phyloP scores from a whole-genome alignment of 208 protist species.

The Phytomonas francai region DNA sequence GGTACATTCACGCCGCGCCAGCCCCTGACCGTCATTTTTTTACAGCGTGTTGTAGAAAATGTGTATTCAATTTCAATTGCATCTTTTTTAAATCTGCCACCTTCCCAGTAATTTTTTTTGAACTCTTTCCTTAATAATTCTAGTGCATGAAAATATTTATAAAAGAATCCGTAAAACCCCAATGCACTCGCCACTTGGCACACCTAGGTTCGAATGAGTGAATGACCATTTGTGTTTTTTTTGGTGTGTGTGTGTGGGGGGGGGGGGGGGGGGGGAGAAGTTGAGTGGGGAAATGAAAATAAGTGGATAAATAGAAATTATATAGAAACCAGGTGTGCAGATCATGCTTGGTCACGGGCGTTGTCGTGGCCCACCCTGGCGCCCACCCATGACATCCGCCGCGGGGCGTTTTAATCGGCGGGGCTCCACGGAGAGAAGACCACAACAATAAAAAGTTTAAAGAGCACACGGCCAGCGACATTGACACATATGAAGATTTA shows the following conservation, averaged over 20 bases:
- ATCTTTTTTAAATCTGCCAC: background rate
- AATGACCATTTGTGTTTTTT: too few species aligned
- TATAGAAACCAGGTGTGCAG: background rate
- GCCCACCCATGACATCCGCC: background rate
- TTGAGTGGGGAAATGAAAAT: background rate
- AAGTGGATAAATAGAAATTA: background rate
- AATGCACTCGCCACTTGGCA: background rate
- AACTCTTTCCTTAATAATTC: background rate
- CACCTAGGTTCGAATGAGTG: background rate
- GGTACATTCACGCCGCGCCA: background rate
- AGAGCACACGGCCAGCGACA: background rate
- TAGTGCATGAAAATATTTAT: background rate
- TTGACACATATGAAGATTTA: background rate
- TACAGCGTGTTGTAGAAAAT: background rate
- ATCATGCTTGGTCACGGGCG: background rate
- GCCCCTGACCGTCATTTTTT: background rate
- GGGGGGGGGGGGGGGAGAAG: too few species aligned
- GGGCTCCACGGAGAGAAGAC: background rate
- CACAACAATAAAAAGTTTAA: background rate
- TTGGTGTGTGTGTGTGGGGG: too few species aligned
- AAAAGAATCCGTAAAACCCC: background rate
- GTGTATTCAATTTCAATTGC: background rate
- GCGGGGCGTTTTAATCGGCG: background rate
- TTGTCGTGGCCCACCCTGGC: too few species aligned
- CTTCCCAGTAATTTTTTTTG: background rate